Conservation (phyloP, 306 rosid genomes). For the Astragalus glycyphyllos region DNA sequence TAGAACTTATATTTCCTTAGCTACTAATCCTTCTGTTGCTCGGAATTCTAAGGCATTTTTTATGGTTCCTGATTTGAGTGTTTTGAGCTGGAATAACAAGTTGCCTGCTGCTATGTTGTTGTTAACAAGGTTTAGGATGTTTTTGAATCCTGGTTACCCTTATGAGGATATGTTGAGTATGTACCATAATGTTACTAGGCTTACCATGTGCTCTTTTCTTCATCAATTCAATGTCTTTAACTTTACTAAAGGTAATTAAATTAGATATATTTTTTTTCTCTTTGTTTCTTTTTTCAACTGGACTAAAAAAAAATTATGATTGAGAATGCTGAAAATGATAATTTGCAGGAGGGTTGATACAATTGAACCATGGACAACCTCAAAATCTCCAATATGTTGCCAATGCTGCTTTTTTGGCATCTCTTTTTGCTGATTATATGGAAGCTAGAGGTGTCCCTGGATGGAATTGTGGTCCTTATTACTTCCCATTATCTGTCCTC, state of each 20-base stretch:
- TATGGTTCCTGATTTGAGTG: conserved; percentile 47
- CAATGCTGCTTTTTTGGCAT: conserved; percentile 70
- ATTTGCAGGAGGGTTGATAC: conserved; percentile 66
- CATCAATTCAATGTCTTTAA: conserved; percentile 51
- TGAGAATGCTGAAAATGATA: conserved; percentile 2
- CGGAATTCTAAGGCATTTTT: conserved; percentile 51
- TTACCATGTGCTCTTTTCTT: conserved; percentile 76
- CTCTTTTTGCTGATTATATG: conserved; percentile 67
- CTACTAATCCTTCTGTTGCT: conserved; percentile 51
- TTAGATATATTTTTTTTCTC: not conserved
- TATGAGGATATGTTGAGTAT: conserved; percentile 61
- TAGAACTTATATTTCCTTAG: conserved; percentile 51
- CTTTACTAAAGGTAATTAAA: conserved; percentile 51
- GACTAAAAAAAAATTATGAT: not conserved
- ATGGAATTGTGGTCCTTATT: conserved; percentile 58
- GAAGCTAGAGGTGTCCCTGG: conserved; percentile 56
- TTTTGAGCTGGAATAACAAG: conserved; percentile 68
- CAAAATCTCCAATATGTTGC: conserved; percentile 67
- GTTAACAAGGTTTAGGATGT: conserved; percentile 62
- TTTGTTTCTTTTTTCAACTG: not conserved
- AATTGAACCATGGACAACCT: conserved; percentile 54
- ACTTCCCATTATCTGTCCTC: conserved; percentile 39
- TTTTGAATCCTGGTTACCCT: conserved; percentile 69
- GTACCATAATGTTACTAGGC: conserved; percentile 62
- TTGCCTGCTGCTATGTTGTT: conserved; percentile 71